Evolutionary conservation across 495 filamentous ascomycete genomes (phyloP).

Genomic region (Talaromyces stipitatus): DNA sequence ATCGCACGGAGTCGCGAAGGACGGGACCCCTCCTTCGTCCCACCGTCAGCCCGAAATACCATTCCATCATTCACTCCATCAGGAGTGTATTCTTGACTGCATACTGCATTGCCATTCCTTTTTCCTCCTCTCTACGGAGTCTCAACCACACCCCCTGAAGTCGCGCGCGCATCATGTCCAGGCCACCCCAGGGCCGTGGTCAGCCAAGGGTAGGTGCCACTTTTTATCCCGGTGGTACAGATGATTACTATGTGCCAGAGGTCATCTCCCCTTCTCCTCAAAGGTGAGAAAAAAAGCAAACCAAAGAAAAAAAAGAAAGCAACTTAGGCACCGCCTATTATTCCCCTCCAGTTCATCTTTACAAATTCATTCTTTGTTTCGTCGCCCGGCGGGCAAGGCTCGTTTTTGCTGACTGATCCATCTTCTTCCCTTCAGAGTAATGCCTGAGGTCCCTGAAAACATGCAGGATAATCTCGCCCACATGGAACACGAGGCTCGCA

Average conservation of each 20-base stretch:
- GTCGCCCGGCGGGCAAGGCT: background rate
- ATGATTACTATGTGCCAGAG: slow-evolving; percentile 81
- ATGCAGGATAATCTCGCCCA: slow-evolving; percentile 89
- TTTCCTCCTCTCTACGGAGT: slow-evolving; percentile 7
- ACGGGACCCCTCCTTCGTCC: background rate
- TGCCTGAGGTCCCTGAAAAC: slow-evolving; percentile 71
- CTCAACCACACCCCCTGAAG: slow-evolving; percentile 1
- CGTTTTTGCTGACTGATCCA: background rate
- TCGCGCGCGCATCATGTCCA: slow-evolving; percentile 25
- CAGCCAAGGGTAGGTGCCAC: slow-evolving; percentile 64
- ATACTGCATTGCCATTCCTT: slow-evolving; percentile 2
- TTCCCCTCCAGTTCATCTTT: background rate
- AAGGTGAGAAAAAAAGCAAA: slow-evolving; percentile 51
- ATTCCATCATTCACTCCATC: background rate
- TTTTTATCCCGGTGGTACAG: slow-evolving; percentile 80
- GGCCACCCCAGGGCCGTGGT: slow-evolving; percentile 35
- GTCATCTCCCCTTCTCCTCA: slow-evolving; percentile 80
- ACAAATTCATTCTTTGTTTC: background rate
- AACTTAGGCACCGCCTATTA: background rate
- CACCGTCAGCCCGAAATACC: background rate
- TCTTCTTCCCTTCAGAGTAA: slow-evolving; percentile 43
- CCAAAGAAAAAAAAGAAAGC: background rate
- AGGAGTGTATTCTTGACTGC: background rate
- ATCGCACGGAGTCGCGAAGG: background rate
- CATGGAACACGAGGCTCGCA: slow-evolving; percentile 70